Evolutionary conservation across 2,329 filamentous ascomycete genomes (phyloP).

Genomic region (Aureobasidium leucospermi): DNA sequence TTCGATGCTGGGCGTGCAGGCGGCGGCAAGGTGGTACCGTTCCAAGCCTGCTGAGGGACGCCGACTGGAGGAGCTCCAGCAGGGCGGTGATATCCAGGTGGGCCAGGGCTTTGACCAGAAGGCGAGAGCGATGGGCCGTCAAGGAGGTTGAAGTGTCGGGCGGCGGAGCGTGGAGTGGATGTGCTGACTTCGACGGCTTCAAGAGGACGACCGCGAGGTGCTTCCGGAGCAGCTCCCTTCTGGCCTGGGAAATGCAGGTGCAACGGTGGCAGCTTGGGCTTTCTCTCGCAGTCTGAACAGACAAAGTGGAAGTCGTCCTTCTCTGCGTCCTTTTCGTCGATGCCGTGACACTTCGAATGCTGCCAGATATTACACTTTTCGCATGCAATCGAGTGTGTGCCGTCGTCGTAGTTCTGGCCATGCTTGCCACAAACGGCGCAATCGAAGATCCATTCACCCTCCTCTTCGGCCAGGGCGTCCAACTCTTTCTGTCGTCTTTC

Average conservation of each 20-base stretch:
- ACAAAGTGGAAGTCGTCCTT: slow-evolving; percentile 80
- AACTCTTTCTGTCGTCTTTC: slow-evolving; percentile 72
- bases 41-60: slow-evolving; percentile 24
- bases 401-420: slow-evolving; percentile 84
- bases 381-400: slow-evolving; percentile 86
- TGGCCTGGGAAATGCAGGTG: slow-evolving; percentile 38
- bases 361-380: slow-evolving; percentile 95
- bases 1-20: slow-evolving; percentile 18
- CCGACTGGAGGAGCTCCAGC: slow-evolving; percentile 14
- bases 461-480: slow-evolving; percentile 59
- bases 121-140: slow-evolving; percentile 36
- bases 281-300: slow-evolving; percentile 68
- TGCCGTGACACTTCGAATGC: slow-evolving; percentile 84
- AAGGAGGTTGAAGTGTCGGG: slow-evolving; percentile 15
- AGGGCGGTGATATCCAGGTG: slow-evolving; percentile 29
- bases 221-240: neutral
- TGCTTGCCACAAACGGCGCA: slow-evolving; percentile 81
- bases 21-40: slow-evolving; percentile 21
- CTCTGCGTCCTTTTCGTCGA: slow-evolving; percentile 72
- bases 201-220: slow-evolving; percentile 21
- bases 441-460: slow-evolving; percentile 90
- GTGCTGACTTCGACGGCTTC: slow-evolving; percentile 18
- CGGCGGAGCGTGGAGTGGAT: slow-evolving; percentile 13
- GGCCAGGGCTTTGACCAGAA: slow-evolving; percentile 36
- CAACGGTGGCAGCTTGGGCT: slow-evolving; percentile 56